Evolutionary conservation across 257 asterid species (phyloP).

Genomic region (Galeopsis tetrahit): DNA sequence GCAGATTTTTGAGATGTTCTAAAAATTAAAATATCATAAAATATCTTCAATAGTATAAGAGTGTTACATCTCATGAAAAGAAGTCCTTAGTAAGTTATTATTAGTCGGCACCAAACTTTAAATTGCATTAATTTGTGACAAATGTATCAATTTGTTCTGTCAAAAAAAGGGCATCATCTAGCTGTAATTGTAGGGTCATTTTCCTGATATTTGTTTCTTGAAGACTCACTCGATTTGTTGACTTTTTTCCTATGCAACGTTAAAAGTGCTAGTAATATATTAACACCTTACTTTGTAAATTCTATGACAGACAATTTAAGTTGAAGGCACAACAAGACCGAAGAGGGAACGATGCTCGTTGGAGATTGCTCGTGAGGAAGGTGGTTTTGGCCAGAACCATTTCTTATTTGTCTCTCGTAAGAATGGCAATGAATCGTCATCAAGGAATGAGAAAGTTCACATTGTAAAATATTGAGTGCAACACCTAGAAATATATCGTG

Average conservation of each 20-base stretch:
- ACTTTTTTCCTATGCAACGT: not conserved
- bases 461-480: conserved; percentile 32
- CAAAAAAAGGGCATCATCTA: conserved; percentile 25
- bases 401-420: conserved; percentile 61
- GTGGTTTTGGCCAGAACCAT: conserved; percentile 67
- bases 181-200: conserved; percentile 37
- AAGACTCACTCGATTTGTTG: conserved; percentile 8
- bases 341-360: conserved; percentile 52
- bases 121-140: conserved; percentile 6
- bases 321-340: conserved; percentile 52
- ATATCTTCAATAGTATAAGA: no score
- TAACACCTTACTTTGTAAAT: not conserved
- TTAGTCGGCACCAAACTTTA: not conserved
- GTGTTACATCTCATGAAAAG: no score
- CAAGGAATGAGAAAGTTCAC: conserved; percentile 45
- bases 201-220: conserved; percentile 14
- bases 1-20: not conserved
- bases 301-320: conserved; percentile 68
- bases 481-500: not conserved
- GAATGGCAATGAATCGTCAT: conserved; percentile 35
- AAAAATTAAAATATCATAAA: no score
- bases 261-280: not conserved
- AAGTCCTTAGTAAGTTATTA: no score
- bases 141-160: not conserved
- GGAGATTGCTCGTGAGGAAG: conserved; percentile 72